Conservation (phyloP, 495 filamentous ascomycete species). For the Aspergillus kassunensis region DNA sequence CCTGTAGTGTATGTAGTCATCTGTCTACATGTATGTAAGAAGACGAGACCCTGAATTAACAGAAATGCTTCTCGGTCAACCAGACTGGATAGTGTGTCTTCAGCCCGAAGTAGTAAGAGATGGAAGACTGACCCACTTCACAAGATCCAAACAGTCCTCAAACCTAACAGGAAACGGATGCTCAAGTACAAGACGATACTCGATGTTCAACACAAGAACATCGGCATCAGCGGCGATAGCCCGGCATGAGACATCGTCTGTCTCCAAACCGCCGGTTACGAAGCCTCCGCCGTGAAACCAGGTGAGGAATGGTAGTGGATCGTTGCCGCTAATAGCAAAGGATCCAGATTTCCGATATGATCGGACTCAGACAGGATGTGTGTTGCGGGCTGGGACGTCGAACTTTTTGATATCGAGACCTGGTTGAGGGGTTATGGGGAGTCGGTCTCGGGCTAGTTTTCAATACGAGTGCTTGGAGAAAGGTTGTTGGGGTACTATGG, state of each 20-base stretch:
- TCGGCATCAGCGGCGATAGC: slow-evolving; percentile 23
- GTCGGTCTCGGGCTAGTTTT: slow-evolving; percentile 9
- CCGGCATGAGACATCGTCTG: slow-evolving; percentile 34
- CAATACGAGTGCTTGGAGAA: slow-evolving; percentile 1
- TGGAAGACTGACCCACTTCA: slow-evolving; percentile 15
- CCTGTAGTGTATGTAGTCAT: too few relatives aligned
- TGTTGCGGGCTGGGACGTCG: slow-evolving; percentile 15
- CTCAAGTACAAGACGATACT: slow-evolving; percentile 69
- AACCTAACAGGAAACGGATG: slow-evolving; percentile 54
- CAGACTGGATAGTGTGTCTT: too few relatives aligned
- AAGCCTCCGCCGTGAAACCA: slow-evolving; percentile 43
- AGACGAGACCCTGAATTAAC: too few relatives aligned
- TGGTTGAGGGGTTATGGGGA: slow-evolving; percentile 9
- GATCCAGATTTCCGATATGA: slow-evolving; percentile 12
- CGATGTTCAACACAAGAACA: slow-evolving; percentile 52
- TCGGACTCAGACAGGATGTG: slow-evolving; percentile 11
- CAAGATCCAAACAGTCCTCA: slow-evolving; percentile 49
- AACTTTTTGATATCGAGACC: slow-evolving; percentile 18
- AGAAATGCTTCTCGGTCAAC: too few relatives aligned
- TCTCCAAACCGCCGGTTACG: slow-evolving; percentile 32
- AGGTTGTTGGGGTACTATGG: slow-evolving; percentile 6
- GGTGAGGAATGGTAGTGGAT: slow-evolving; percentile 22
- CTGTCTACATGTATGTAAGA: background rate
- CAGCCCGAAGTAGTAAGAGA: too few relatives aligned
- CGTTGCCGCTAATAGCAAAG: too few relatives aligned